Conservation (phyloP, 2,329 filamentous ascomycete genomes). For the Sporothrix schenckii region DNA sequence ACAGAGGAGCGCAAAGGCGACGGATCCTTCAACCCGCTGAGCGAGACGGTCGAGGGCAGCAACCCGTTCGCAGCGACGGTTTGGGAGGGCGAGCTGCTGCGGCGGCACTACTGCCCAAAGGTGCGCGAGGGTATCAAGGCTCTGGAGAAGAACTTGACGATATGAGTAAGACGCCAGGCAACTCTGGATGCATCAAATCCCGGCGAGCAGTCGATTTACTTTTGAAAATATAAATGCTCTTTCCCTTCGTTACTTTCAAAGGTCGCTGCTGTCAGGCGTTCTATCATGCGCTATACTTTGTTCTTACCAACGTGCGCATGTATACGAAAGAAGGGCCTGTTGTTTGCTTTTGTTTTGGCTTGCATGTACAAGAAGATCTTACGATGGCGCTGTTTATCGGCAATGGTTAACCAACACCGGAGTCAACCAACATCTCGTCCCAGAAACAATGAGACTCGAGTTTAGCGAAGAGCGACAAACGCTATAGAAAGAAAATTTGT, state of each 20-base stretch:
- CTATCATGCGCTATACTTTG: neutral
- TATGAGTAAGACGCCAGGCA: neutral
- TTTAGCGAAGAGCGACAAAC: neutral
- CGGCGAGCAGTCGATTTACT: constrained; percentile 7
- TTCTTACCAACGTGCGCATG: neutral
- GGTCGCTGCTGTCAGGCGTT: neutral
- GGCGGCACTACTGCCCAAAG: constrained; percentile 82
- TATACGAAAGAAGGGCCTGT: neutral
- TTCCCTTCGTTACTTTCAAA: neutral
- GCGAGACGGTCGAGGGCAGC: constrained; percentile 75
- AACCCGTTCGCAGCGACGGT: constrained; percentile 89
- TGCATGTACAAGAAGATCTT: constrained; percentile 8
- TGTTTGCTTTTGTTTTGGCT: neutral
- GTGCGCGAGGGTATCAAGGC: constrained; percentile 74
- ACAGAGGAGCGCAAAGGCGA: constrained; percentile 93
- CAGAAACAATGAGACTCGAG: neutral
- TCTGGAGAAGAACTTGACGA: constrained; percentile 66
- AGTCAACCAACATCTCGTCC: constrained; percentile 4
- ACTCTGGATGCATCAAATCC: neutral
- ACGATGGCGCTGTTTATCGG: neutral
- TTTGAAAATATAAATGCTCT: neutral
- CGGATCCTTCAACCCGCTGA: constrained; percentile 76
- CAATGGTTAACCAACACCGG: neutral
- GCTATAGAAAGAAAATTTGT: neutral
- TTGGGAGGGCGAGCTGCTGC: constrained; percentile 90